Evolutionary conservation across 2,329 filamentous ascomycete genomes (phyloP).

Genomic region (Trichophyton equinum): DNA sequence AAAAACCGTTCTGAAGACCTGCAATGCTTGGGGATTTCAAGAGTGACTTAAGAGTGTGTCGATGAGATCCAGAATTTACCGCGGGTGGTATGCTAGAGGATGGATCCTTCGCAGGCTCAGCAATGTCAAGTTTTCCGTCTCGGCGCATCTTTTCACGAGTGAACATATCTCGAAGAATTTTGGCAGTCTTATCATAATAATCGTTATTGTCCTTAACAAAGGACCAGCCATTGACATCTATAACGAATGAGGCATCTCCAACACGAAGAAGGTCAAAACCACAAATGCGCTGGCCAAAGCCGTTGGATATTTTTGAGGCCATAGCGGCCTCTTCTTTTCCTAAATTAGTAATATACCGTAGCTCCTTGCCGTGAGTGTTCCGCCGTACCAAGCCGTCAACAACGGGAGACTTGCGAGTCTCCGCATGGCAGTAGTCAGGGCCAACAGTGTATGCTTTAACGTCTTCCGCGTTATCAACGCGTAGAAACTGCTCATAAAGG

Average conservation of each 20-base stretch:
- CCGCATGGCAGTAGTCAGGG: slow-evolving; percentile 82
- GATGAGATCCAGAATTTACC: slow-evolving; percentile 31
- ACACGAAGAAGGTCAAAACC: slow-evolving; percentile 89
- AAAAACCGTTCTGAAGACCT: slow-evolving; percentile 36
- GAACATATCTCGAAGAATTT: slow-evolving; percentile 78
- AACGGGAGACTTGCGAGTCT: slow-evolving; percentile 92
- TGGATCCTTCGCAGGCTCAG: slow-evolving; percentile 23
- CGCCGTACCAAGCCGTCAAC: slow-evolving; percentile 91
- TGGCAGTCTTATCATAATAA: slow-evolving; percentile 86
- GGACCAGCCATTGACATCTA: slow-evolving; percentile 98
- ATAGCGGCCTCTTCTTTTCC: slow-evolving; percentile 69
- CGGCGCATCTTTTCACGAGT: slow-evolving; percentile 54
- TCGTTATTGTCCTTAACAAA: slow-evolving; percentile 99
- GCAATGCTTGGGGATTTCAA: slow-evolving; percentile 55
- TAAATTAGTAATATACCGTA: slow-evolving; percentile 84
- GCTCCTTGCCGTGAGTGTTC: slow-evolving; percentile 94
- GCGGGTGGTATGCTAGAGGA: slow-evolving; percentile 26
- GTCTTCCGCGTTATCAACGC: slow-evolving; percentile 92
- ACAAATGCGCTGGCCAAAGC: slow-evolving; percentile 89
- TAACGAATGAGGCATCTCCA: slow-evolving; percentile 84
- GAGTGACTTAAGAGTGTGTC: slow-evolving; percentile 44
- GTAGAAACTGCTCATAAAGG: slow-evolving; percentile 93
- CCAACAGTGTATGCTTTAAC: slow-evolving; percentile 98
- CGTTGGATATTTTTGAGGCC: slow-evolving; percentile 76
- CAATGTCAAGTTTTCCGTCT: slow-evolving; percentile 23